Evolutionary conservation across 2,329 filamentous ascomycete genomes (phyloP), one percentile per base, ranked within the genome.

Genomic region (Colletotrichum graminicola): DNA sequence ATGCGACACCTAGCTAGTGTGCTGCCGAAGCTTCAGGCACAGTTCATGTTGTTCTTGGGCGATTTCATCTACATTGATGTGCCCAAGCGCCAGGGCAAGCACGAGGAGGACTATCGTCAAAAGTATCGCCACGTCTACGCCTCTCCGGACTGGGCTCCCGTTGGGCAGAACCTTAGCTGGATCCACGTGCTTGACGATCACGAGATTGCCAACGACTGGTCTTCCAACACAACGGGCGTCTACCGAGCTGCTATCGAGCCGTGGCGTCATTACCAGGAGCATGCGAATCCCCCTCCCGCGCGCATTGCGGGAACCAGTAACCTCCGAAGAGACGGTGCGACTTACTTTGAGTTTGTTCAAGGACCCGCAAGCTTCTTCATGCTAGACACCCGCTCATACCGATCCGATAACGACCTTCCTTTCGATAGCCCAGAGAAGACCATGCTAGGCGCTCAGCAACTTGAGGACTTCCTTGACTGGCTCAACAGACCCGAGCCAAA

Each of bases 101-200:
- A 89, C 0, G 83, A 87, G 1, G 90, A 93, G 65, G 90, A 94
- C 76, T 99, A 98, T 80, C 90, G 95, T 61, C 90, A 94, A 78
- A 94, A 98, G 78, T 99, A 99, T 78, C 91, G 95, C 26, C 94
- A 97, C 76, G 91, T 98, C n/a, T 99, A 99, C 78, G 92, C 94
- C 0, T 97, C 95, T 2, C 95, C 95, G 0, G 95, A 97, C 74
- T 99, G 96, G 96, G 85, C 89, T 1, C 84, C 90, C 0, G 90
- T 93, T 14, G 90, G 90, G 0, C 87, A 92, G 75, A 91, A 94
- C 66, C 84, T 98, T n/a, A 97, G 95, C 76, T 99, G 96, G 96
- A 94, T 98, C 55, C 96, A 99, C 78, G 95, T 97, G 2, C 88
- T 98, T 8, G 96, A 99, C 78, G 96, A 99, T 79, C 96, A 99